Percentiles rank a stretch among this genome's conserved stretches.
These are phyloP conservation scores for Wallacemonas collosoma DNA, from an alignment of 208 protist genomes.

Conservation along the genomic window DNA sequence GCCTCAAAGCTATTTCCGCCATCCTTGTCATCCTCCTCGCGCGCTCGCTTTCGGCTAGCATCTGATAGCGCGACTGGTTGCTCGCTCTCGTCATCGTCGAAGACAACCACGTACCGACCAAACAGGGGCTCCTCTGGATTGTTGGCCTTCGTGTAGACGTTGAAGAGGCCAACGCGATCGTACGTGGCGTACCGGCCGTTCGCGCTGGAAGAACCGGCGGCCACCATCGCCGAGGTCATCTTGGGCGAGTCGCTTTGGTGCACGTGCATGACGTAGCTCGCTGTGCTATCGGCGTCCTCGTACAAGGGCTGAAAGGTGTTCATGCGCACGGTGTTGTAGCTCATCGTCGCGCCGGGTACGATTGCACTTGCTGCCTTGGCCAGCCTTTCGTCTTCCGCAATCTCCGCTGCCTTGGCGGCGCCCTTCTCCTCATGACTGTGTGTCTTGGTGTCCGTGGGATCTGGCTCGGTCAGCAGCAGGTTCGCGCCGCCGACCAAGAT, in stretches of 20 bases:
- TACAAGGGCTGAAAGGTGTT: constrained; percentile 75
- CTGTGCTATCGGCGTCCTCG: constrained; percentile 56
- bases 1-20: too few species aligned
- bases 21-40: too few species aligned
- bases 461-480: constrained; percentile 37
- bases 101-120: constrained; percentile 65
- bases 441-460: too few species aligned
- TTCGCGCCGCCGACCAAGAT: constrained; percentile 69
- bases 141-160: constrained; percentile 69
- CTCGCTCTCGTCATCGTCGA: constrained; percentile 30
- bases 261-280: constrained; percentile 68
- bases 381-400: constrained; percentile 25
- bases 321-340: constrained; percentile 54
- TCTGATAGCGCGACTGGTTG: constrained; percentile 8
- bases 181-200: constrained; percentile 67
- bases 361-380: constrained; percentile 5
- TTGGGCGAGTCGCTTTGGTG: constrained; percentile 18
- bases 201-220: constrained; percentile 32
- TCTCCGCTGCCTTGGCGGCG: constrained; percentile 30
- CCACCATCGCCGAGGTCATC: not conserved
- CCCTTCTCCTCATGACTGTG: too few species aligned
- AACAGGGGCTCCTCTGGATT: constrained; percentile 47
- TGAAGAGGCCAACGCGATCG: constrained; percentile 58
- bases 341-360: constrained; percentile 30
- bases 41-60: not conserved